Percentiles rank a stretch among this genome's conserved stretches.
Conservation (phyloP, 176 grass and related monocot genomes). For the Oryza meridionalis region DNA sequence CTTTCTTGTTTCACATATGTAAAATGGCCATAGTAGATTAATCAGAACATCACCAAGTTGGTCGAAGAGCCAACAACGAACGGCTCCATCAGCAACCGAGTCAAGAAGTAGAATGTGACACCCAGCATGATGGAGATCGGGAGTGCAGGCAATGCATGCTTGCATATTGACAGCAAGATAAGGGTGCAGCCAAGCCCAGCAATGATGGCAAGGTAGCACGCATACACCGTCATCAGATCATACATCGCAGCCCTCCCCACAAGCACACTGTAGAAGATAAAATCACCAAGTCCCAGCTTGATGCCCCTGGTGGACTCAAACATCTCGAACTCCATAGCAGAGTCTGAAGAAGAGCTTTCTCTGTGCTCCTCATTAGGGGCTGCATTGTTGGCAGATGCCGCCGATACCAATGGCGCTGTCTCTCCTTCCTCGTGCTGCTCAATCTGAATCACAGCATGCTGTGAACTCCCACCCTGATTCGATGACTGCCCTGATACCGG, state of each 20-base stretch:
- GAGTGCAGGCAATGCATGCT: conserved; percentile 84
- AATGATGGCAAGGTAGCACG: conserved; percentile 99
- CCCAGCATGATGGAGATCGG: conserved; percentile 84
- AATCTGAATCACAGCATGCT: conserved; percentile 57
- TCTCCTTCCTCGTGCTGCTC: conserved; percentile 54
- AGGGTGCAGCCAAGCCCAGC: conserved; percentile 97
- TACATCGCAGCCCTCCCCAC: conserved; percentile 98
- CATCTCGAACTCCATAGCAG: conserved; percentile 59
- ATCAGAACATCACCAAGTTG: conserved; percentile 95
- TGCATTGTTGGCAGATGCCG: conserved; percentile 31
- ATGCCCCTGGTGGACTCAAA: conserved; percentile 87
- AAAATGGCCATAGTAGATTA: conserved; percentile 25
- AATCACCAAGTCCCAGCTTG: conserved; percentile 90
- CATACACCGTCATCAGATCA: conserved; percentile 97
- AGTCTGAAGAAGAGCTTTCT: conserved; percentile 20
- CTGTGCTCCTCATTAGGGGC: conserved; percentile 20
- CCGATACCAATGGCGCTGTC: conserved; percentile 49
- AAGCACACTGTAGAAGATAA: conserved; percentile 96
- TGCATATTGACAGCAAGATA: conserved; percentile 82
- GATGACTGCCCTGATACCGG: conserved; percentile 22
- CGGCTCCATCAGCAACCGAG: conserved; percentile 89
- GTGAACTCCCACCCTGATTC: conserved; percentile 39
- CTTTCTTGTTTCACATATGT: conserved; percentile 9
- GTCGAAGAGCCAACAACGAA: conserved; percentile 83
- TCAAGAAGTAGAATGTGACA: conserved; percentile 96